Conservation (phyloP, 148 eudicot genomes). For the Camellia granthamiana region DNA sequence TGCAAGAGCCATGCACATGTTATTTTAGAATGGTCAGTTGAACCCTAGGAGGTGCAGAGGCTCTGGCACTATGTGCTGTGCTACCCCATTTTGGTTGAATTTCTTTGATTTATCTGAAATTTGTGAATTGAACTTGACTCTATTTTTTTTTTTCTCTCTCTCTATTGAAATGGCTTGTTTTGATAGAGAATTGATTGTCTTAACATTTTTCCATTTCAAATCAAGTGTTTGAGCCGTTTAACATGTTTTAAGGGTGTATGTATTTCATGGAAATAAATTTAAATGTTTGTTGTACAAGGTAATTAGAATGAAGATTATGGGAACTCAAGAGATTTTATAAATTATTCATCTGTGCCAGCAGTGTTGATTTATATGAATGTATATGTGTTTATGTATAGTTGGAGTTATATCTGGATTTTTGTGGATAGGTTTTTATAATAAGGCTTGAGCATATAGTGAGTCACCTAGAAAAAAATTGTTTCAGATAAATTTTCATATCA, state of each 20-base stretch:
- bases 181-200: background rate
- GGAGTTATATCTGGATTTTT: background rate
- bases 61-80: no score
- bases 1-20: no score
- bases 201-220: background rate
- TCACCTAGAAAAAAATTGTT: background rate
- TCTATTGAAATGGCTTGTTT: background rate
- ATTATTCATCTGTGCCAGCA: background rate
- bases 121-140: background rate
- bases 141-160: no score
- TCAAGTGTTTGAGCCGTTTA: background rate
- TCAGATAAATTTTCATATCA: background rate
- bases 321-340: no score
- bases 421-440: background rate
- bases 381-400: background rate
- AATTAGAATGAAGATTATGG: no score
- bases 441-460: background rate
- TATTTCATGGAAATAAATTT: no score
- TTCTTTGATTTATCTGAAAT: conserved; percentile 3
- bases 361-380: background rate
- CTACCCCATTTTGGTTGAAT: background rate
- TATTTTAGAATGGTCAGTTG: no score
- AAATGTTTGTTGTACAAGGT: no score
- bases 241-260: background rate
- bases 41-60: no score